Base-by-base conservation (phyloP, 306 rosid genomes). In the Dryas octopetala region DNA sequence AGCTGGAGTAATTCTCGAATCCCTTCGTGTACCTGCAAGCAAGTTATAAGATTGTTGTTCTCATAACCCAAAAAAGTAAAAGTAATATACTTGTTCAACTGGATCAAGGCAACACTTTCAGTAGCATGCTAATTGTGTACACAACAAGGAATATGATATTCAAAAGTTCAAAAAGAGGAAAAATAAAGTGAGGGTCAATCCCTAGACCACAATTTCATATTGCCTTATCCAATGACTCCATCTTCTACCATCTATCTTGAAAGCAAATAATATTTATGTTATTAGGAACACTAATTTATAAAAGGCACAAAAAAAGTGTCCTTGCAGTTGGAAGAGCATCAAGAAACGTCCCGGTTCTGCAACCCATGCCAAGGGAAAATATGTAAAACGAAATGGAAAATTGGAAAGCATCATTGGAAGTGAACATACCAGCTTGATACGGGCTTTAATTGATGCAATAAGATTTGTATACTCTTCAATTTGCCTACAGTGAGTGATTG, bases 361-460 rank as follows among this genome's bases (percentile, higher is more conserved):
- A 26, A 51, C 47, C 12, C 52, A 15, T 52, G 26, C 19, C 19
- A 6, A 9, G 9, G 40, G 7, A 49, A 48, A 46, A 67, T 47
- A 43, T 38, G 48, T 46, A 45, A 72, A 63, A 62, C 32, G 43
- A 73, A 50, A 32, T 7, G 4, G 66, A 76, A 46, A 73, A 50
- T 23, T 7, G 4, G 66, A 76, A 46, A 43, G 44, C 71, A 74
- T 65, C 9, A 53, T 12, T 9, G 50, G 44, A 49, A 50, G 76
- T 64, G 53, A 49, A 68, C 79, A 17, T 90, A 95, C 99, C 93
- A 95, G 84, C 82, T 95, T 92, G 78, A 95, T 92, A 81, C 92
- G 97, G 52, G 99, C 89, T 76, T 95, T 95, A 38, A 95, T 92
- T 28, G 97, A 90, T 47, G 99, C 97, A 81, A 92, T 89, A 70